Evolutionary conservation across 257 asterid species (phyloP).

Genomic region (Capsicum rhomboideum): DNA sequence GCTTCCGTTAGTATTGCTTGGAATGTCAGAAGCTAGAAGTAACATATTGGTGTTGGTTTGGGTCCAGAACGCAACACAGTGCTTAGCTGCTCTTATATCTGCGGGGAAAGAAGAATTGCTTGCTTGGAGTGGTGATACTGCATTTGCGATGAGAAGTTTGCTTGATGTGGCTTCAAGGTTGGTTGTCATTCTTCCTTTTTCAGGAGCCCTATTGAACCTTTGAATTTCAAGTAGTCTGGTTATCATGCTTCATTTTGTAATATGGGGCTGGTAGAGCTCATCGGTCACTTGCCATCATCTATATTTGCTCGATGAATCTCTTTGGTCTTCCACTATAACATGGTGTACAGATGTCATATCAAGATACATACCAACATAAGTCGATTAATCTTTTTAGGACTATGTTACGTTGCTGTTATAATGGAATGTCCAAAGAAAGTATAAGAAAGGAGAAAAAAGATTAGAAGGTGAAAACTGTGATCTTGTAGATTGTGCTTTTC

Average conservation of each 20-base stretch:
- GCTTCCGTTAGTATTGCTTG: neutral
- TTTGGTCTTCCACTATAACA: neutral
- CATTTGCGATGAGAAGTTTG: conserved; percentile 75
- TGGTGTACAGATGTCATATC: neutral
- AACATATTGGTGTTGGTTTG: conserved; percentile 8
- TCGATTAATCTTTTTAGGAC: neutral
- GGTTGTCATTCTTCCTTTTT: conserved; percentile 5
- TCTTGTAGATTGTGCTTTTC: neutral
- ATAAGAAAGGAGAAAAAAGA: no score
- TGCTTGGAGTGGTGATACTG: conserved; percentile 78
- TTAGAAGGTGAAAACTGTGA: neutral
- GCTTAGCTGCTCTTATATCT: conserved; percentile 74
- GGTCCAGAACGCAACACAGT: conserved; percentile 86
- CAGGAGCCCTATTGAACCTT: neutral
- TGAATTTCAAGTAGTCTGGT: neutral
- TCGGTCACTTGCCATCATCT: neutral
- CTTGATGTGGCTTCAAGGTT: conserved; percentile 98
- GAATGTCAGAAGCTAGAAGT: neutral
- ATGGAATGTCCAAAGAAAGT: no score
- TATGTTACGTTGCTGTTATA: no score
- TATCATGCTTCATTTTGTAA: neutral
- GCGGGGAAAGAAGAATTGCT: conserved; percentile 92
- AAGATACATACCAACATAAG: neutral
- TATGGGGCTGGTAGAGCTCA: neutral
- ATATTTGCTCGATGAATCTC: neutral